Percentiles rank a stretch among this genome's conserved stretches.
Evolutionary conservation across 1,284 basidiomycete genomes (phyloP).

Genomic region (Ceratobasidium sp.): DNA sequence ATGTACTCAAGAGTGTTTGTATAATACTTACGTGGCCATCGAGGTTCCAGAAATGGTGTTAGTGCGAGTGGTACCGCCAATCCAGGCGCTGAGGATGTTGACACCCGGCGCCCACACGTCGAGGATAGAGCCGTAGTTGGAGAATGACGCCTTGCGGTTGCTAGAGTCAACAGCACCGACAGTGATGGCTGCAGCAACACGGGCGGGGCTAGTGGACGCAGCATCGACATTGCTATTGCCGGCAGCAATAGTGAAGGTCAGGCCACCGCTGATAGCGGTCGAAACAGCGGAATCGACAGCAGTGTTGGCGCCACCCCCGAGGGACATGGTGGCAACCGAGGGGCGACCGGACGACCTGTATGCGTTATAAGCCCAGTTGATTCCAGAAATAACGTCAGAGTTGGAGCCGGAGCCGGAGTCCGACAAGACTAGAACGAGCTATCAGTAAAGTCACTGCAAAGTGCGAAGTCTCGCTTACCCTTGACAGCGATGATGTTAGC

Average conservation of each 20-base stretch:
- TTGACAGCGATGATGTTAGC: conserved; percentile 96
- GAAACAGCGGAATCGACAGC: conserved; percentile 48
- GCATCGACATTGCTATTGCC: conserved; percentile 76
- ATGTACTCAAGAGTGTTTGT: no score
- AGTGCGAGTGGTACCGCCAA: conserved; percentile 67
- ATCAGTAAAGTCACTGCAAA: no score
- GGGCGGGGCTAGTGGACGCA: conserved; percentile 57
- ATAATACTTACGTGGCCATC: conserved; percentile 64
- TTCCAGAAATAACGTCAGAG: conserved; percentile 92
- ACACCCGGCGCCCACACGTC: conserved; percentile 63
- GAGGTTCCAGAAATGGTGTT: conserved; percentile 83
- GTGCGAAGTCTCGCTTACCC: conserved; percentile 58
- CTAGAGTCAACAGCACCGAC: conserved; percentile 89
- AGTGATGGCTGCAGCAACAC: conserved; percentile 88
- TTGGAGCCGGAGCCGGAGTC: conserved; percentile 95
- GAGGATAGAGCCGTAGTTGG: conserved; percentile 72
- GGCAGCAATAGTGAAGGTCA: conserved; percentile 96
- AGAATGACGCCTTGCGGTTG: conserved; percentile 87
- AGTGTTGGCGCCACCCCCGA: conserved; percentile 46
- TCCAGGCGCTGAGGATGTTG: conserved; percentile 87
- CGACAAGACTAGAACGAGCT: conserved; percentile 71
- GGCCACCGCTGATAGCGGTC: conserved; percentile 80
- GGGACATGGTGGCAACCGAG: conserved; percentile 50
- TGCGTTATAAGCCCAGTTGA: conserved; percentile 82
- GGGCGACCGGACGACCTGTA: conserved; percentile 60